phyloP scores from a whole-genome alignment of 306 rosid genomes.

The Casuarina equisetifolia region DNA sequence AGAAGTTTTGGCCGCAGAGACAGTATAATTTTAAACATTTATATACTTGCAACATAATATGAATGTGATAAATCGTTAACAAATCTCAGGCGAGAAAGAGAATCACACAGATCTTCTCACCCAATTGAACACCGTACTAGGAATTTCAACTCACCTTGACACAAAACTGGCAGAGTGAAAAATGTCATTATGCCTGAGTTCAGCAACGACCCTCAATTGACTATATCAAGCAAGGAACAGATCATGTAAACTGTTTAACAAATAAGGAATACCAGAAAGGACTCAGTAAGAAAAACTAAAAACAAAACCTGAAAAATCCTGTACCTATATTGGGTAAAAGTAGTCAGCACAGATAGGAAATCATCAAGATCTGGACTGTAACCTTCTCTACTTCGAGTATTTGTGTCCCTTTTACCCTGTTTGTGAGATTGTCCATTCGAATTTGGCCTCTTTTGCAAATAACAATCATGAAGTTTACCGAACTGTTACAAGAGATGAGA shows the following conservation, averaged over 20 bases:
- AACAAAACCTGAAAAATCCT: constrained; percentile 7
- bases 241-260: neutral
- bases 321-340: constrained; percentile 87
- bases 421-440: constrained; percentile 49
- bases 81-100: neutral
- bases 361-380: constrained; percentile 78
- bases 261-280: neutral
- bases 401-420: constrained; percentile 56
- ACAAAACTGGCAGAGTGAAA: constrained; percentile 93
- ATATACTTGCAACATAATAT: neutral
- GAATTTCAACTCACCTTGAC: constrained; percentile 64
- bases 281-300: neutral
- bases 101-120: neutral
- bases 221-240: constrained; percentile 47
- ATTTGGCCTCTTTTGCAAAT: constrained; percentile 84
- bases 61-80: neutral
- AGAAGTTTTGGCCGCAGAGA: neutral
- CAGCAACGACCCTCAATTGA: constrained; percentile 91
- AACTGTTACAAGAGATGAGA: constrained; percentile 57
- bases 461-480: constrained; percentile 87
- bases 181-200: constrained; percentile 81
- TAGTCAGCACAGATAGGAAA: constrained; percentile 85
- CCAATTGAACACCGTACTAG: neutral
- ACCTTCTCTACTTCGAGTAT: constrained; percentile 62
- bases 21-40: neutral